Evolutionary conservation across 139 green algal species (phyloP).

Genomic region (Monoraphidium neglectum): DNA sequence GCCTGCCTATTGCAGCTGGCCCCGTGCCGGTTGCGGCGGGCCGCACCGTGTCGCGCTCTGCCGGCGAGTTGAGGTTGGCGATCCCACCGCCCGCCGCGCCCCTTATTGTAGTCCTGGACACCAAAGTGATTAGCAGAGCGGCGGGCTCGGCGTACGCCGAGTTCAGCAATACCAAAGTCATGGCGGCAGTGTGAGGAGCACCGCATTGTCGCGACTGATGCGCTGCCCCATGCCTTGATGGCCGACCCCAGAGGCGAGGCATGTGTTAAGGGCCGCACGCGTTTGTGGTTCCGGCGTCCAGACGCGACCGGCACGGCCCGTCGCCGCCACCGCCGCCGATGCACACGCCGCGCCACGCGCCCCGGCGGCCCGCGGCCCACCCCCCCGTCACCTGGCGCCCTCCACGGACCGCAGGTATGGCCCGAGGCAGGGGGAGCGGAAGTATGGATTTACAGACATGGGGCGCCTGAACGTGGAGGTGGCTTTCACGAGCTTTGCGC

Average conservation of each 20-base stretch:
- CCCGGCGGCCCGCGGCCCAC: neutral
- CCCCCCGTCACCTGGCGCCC: neutral
- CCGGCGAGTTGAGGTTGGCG: too few species aligned
- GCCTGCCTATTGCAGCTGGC: neutral
- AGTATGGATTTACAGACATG: conserved; percentile 49
- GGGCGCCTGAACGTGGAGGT: conserved; percentile 63
- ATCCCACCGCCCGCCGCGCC: neutral
- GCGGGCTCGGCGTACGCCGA: conserved; percentile 78
- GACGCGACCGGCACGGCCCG: neutral
- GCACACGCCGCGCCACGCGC: neutral
- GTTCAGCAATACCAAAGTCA: conserved; percentile 75
- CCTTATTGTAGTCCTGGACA: conserved; percentile 56
- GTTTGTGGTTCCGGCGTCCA: neutral
- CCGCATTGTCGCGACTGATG: too few species aligned
- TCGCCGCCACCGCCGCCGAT: too few species aligned
- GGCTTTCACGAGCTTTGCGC: conserved; percentile 56
- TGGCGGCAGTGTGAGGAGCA: conserved; percentile 63
- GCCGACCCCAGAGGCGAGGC: too few species aligned
- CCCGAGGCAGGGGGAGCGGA: conserved; percentile 55
- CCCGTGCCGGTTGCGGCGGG: too few species aligned
- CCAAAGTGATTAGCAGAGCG: conserved; percentile 61
- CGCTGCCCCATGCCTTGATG: too few species aligned
- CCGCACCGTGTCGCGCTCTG: too few species aligned
- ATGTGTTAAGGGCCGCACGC: neutral
- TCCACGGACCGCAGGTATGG: conserved; percentile 54